phyloP scores from a whole-genome alignment of 352 stramenopile species.

The Phytophthora sp. region DNA sequence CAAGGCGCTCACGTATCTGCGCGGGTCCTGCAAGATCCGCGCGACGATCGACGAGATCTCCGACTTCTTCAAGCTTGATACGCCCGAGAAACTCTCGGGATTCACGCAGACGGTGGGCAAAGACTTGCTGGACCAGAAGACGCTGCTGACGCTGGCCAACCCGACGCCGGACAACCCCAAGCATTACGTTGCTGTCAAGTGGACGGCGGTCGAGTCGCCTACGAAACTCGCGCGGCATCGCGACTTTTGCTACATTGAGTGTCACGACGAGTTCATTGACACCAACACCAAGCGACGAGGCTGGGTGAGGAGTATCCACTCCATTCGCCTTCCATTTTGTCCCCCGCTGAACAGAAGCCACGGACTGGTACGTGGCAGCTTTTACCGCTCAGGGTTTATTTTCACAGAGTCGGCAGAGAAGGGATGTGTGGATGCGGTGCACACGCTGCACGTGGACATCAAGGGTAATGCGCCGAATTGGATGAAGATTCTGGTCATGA shows the following conservation, averaged over 20 bases:
- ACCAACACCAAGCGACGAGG: conserved; percentile 67
- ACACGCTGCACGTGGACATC: conserved; percentile 82
- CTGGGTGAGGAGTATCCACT: conserved; percentile 83
- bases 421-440: conserved; percentile 70
- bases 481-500: conserved; percentile 81
- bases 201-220: conserved; percentile 78
- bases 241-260: conserved; percentile 87
- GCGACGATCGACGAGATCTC: conserved; percentile 83
- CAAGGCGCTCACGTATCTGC: conserved; percentile 70
- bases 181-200: conserved; percentile 86
- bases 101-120: conserved; percentile 79
- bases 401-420: conserved; percentile 68
- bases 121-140: conserved; percentile 83
- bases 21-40: conserved; percentile 71
- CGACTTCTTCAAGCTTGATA: conserved; percentile 83
- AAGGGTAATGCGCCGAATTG: conserved; percentile 80
- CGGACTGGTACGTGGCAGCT: conserved; percentile 67
- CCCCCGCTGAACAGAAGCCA: conserved; percentile 60
- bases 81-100: conserved; percentile 66
- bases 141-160: conserved; percentile 64
- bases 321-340: conserved; percentile 77
- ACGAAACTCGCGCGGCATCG: conserved; percentile 77
- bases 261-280: conserved; percentile 87
- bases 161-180: conserved; percentile 79
- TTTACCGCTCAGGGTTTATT: conserved; percentile 83